Percentiles rank a stretch among this genome's conserved stretches.
These are phyloP conservation scores for Colletotrichum sojae DNA, from an alignment of 2,329 filamentous ascomycete species.

Conservation along the genomic window DNA sequence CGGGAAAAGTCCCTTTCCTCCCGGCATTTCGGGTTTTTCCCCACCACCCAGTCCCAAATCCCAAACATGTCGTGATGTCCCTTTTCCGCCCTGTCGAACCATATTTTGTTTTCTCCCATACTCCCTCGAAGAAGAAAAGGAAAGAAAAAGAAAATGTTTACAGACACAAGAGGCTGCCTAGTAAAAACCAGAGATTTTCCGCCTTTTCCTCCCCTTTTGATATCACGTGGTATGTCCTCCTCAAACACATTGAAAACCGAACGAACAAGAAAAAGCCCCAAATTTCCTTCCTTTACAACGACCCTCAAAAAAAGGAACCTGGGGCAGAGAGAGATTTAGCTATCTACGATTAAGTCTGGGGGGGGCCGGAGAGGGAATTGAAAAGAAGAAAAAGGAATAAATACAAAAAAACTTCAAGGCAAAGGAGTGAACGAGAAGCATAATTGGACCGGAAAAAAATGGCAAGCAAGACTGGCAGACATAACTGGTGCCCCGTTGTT, in stretches of 20 bases:
- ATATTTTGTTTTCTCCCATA: too few relatives aligned
- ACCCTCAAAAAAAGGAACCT: background rate
- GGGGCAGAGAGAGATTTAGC: conserved; percentile 31
- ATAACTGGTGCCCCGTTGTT: background rate
- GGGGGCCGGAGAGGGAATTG: conserved; percentile 1
- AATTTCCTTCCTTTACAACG: too few relatives aligned
- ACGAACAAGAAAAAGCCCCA: background rate
- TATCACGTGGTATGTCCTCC: conserved; percentile 42
- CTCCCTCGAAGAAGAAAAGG: too few relatives aligned
- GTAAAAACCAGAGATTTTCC: conserved; percentile 8
- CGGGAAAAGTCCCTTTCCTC: too few relatives aligned
- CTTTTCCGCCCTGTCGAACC: too few relatives aligned
- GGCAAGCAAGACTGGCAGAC: background rate
- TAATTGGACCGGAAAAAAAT: background rate
- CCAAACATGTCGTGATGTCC: too few relatives aligned
- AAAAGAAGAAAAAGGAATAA: conserved; percentile 11
- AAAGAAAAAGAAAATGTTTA: too few relatives aligned
- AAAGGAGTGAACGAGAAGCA: background rate
- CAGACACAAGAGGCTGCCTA: too few relatives aligned
- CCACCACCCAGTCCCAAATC: too few relatives aligned
- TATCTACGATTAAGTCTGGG: conserved; percentile 40
- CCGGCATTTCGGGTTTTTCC: too few relatives aligned
- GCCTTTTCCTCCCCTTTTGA: conserved; percentile 40
- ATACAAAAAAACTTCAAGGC: conserved; percentile 4
- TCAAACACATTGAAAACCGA: conserved; percentile 6